Evolutionary conservation across 208 protist genomes (phyloP).

Genomic region (Trypanosoma conorhini): DNA sequence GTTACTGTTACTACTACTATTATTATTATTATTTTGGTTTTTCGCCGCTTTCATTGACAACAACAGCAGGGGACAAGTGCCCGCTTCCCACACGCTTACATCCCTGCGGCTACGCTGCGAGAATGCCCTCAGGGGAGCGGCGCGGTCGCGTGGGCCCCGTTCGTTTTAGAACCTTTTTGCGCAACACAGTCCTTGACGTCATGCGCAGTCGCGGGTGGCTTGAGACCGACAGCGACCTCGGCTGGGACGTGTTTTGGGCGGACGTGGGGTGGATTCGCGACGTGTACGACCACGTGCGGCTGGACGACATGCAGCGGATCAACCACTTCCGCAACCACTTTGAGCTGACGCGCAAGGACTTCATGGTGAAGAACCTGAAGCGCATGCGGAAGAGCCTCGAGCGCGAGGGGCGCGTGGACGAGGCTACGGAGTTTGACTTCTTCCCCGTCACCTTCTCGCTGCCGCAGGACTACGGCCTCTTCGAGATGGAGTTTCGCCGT

Average conservation of each 20-base stretch:
- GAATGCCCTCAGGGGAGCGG: conserved; percentile 30
- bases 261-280: conserved; percentile 94
- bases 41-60: conserved; percentile 12
- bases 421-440: conserved; percentile 92
- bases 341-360: conserved; percentile 96
- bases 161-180: conserved; percentile 85
- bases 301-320: conserved; percentile 87
- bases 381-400: conserved; percentile 88
- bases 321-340: conserved; percentile 98
- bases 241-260: conserved; percentile 95
- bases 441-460: conserved; percentile 95
- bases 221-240: conserved; percentile 89
- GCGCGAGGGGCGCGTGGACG: conserved; percentile 79
- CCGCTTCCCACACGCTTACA: neutral
- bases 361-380: conserved; percentile 97
- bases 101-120: neutral
- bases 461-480: conserved; percentile 94
- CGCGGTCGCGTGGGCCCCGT: conserved; percentile 59
- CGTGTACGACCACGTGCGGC: conserved; percentile 84
- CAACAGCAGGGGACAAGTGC: conserved; percentile 5
- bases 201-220: conserved; percentile 93
- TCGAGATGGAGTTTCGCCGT: conserved; percentile 94
- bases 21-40: conserved; percentile 1
- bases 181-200: conserved; percentile 91
- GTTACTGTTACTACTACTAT: neutral